Evolutionary conservation across 1,284 basidiomycete genomes (phyloP).

Genomic region (Ceratobasidium sp.): DNA sequence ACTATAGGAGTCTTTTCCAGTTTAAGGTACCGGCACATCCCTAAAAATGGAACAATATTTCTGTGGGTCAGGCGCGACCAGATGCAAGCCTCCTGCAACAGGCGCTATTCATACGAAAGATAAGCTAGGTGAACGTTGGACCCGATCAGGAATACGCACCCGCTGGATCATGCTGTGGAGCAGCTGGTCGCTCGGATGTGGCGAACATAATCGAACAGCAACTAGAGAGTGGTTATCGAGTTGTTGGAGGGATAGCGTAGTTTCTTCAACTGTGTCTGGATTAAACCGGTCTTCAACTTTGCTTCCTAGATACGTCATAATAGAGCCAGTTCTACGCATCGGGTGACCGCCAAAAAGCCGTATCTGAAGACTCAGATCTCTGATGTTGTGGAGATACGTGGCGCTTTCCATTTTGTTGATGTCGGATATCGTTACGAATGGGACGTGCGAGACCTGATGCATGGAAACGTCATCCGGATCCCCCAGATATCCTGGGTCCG

Average conservation of each 20-base stretch:
- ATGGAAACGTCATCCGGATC: background rate
- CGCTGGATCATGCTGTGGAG: constrained; percentile 24
- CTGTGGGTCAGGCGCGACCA: constrained; percentile 32
- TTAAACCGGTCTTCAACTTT: constrained; percentile 11
- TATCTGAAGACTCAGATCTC: constrained; percentile 16
- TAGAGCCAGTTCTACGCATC: constrained; percentile 27
- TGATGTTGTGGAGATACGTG: constrained; percentile 23
- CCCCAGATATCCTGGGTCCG: background rate
- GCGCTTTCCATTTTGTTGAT: constrained; percentile 35
- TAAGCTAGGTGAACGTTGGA: background rate
- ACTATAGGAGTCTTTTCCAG: constrained; percentile 20
- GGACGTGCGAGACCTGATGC: constrained; percentile 23
- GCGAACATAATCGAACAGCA: constrained; percentile 16
- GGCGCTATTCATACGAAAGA: background rate
- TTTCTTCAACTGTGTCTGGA: background rate
- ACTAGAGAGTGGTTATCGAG: background rate
- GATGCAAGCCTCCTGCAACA: constrained; percentile 31
- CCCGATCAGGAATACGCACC: background rate
- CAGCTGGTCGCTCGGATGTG: constrained; percentile 15
- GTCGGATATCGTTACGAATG: constrained; percentile 34
- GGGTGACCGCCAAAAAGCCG: constrained; percentile 21
- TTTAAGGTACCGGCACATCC: constrained; percentile 23
- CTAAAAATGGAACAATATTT: constrained; percentile 30
- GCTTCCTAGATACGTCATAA: constrained; percentile 32
- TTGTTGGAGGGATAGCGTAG: background rate